These are phyloP conservation scores for Venturia carpophila DNA, from an alignment of 2,329 filamentous ascomycete species.

Conservation along the genomic window DNA sequence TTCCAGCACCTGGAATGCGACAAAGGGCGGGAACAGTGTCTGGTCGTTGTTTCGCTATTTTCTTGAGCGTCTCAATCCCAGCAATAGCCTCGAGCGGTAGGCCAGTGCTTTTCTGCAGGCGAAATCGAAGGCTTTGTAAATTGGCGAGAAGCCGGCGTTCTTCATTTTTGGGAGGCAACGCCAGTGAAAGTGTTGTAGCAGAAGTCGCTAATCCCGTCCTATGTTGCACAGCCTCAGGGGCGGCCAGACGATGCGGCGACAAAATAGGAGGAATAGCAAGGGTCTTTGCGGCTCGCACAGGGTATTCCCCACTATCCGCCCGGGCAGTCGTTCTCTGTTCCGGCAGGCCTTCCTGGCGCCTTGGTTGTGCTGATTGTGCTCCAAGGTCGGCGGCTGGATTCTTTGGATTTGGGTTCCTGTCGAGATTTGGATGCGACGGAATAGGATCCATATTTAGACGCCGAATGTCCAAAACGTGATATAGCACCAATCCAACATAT, in stretches of 20 bases:
- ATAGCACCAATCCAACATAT: constrained; percentile 71
- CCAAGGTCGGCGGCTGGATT: background rate
- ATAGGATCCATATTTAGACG: constrained; percentile 58
- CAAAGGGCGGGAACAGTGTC: background rate
- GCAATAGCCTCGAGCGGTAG: background rate
- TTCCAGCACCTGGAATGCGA: constrained; percentile 8
- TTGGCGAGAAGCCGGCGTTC: constrained; percentile 2
- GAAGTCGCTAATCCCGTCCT: background rate
- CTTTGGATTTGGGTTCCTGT: background rate
- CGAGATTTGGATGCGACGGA: constrained; percentile 61
- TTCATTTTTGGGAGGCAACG: background rate
- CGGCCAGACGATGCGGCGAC: background rate
- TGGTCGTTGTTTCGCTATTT: background rate
- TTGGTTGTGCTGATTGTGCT: background rate
- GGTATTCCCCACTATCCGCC: no score
- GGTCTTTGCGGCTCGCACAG: background rate
- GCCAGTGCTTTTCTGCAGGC: background rate
- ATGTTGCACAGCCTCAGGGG: background rate
- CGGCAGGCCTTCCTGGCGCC: no score
- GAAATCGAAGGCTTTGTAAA: constrained; percentile 8
- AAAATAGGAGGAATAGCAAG: background rate
- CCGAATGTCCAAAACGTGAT: constrained; percentile 60
- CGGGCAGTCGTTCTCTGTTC: background rate
- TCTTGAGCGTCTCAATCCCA: background rate
- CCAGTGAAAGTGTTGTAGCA: background rate